Percentiles rank a stretch among this genome's conserved stretches.
phyloP scores from a whole-genome alignment of 371 early-diverging fungal genomes.

The Choanephora cucurbitarum region DNA sequence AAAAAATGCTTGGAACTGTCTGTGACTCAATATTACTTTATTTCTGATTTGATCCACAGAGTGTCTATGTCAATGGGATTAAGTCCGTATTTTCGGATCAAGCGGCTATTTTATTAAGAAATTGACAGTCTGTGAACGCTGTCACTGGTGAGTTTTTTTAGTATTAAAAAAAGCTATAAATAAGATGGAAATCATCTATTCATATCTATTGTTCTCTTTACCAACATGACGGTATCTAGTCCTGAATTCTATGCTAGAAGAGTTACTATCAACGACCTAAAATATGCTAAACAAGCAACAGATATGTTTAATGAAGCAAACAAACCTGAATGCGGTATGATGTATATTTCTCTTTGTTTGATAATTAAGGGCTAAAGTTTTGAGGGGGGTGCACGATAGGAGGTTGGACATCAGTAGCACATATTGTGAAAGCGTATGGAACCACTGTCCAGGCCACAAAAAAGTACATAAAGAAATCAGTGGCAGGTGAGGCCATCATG shows the following conservation, averaged over 20 bases:
- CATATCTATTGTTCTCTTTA: too few relatives aligned
- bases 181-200: too few relatives aligned
- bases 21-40: too few relatives aligned
- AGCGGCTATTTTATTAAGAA: too few relatives aligned
- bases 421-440: not conserved
- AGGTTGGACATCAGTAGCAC: conserved; percentile 1
- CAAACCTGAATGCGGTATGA: conserved; percentile 5
- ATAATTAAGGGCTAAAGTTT: conserved; percentile 6
- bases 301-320: conserved; percentile 20
- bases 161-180: too few relatives aligned
- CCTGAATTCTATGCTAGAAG: conserved; percentile 14
- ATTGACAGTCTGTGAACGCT: too few relatives aligned
- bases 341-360: conserved; percentile 12
- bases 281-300: conserved; percentile 12
- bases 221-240: too few relatives aligned
- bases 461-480: conserved; percentile 9
- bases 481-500: not conserved
- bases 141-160: too few relatives aligned
- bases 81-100: too few relatives aligned
- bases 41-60: too few relatives aligned
- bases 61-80: too few relatives aligned
- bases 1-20: too few relatives aligned
- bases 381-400: conserved; percentile 1
- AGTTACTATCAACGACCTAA: conserved; percentile 15
- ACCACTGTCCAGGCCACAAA: not conserved